Evolutionary conservation across 2,329 filamentous ascomycete genomes (phyloP), one percentile per base, ranked within the genome.

Genomic region (Xylariaceae sp.): DNA sequence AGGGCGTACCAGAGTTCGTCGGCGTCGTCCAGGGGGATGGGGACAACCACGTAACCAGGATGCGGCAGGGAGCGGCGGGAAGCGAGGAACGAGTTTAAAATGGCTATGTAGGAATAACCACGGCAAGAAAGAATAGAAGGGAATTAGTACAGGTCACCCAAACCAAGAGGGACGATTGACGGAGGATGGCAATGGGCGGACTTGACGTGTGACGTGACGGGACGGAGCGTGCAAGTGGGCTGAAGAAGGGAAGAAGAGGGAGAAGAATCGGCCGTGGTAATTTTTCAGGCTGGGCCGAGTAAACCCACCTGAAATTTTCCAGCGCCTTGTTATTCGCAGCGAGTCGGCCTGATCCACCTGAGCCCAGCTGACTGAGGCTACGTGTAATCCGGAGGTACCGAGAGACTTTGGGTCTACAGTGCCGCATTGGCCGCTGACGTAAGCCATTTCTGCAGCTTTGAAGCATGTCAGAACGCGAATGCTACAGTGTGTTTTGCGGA

Each of bases 211-310:
- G 49, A 69, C 69, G 67, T 70, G 68, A 67, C 68, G 66, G 64
- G 67, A 70, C 67, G 67, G 64, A 70, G 67, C 69, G 68, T 68
- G 66, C 65, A 59, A 68, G 65, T 68, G 68, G 69, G 67, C 67
- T 70, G 64, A 57, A 66, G 63, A 62, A 66, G 64, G 53, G 58
- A 65, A 62, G 34, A 57, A 57, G 53, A 44, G 50, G 56, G 60
- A 62, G 64, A 66, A 56, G 37, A 61, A 51, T 52, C n/a, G 18
- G 39, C 15, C 10, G 11, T 52, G 45, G 56, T 56, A 15, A 48
- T 42, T 56, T 56, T 56, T 51, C 48, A 37, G 45, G n/a, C 42
- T 34, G 11, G 49, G 30, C 23, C 23, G 34, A 17, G 34, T 51
- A 17, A 18, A 48, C 44, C 53, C 44, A 48, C 23, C 53, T 13